Evolutionary conservation across 768 basidiomycete genomes (phyloP).

Genomic region (Chalciporus chontae): DNA sequence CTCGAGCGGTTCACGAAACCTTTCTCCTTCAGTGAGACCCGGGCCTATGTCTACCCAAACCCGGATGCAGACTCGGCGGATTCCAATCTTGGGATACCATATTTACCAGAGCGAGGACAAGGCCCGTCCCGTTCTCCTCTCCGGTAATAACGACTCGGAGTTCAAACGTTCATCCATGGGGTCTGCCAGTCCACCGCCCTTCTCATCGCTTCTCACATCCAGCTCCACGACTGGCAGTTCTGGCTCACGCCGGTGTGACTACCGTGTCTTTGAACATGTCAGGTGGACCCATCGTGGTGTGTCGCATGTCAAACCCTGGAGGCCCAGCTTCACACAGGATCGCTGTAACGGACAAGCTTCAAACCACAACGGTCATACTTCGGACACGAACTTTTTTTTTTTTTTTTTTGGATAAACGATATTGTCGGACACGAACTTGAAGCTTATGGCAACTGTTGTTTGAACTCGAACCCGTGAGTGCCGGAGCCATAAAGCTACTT

Average conservation of each 20-base stretch:
- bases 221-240: constrained; percentile 42
- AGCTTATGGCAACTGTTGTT: no score
- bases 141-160: constrained; percentile 12
- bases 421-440: no score
- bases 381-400: no score
- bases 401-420: no score
- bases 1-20: no score
- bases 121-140: constrained; percentile 35
- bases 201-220: constrained; percentile 31
- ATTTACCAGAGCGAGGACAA: constrained; percentile 39
- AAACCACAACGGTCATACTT: no score
- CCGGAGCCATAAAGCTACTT: background rate
- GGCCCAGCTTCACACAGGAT: no score
- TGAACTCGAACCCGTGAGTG: no score
- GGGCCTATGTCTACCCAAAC: background rate
- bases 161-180: constrained; percentile 37
- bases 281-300: no score
- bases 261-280: no score
- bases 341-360: no score
- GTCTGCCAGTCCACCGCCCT: constrained; percentile 51
- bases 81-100: constrained; percentile 48
- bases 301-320: no score
- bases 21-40: background rate
- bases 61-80: constrained; percentile 22
- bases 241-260: constrained; percentile 44